phyloP scores from a whole-genome alignment of 805 yeast species.

The Lachancea meyersii region DNA sequence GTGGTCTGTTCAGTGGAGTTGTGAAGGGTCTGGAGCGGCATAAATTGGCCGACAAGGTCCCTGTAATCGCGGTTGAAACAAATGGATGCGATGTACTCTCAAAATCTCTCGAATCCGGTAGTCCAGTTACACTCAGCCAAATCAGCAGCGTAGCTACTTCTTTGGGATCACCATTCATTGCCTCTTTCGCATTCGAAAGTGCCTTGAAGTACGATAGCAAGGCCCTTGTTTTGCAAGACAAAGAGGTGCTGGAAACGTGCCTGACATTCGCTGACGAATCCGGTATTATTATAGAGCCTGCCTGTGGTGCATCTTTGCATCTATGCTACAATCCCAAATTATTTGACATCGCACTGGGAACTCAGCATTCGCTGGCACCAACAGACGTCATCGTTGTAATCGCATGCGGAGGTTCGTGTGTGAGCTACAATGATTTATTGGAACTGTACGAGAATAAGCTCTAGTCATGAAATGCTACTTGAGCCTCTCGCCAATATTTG shows the following conservation, averaged over 20 bases:
- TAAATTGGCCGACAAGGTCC: slow-evolving; percentile 32
- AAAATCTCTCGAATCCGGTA: slow-evolving; percentile 42
- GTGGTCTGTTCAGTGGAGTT: slow-evolving; percentile 51
- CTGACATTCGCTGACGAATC: slow-evolving; percentile 45
- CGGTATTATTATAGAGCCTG: slow-evolving; percentile 57
- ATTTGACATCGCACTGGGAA: slow-evolving; percentile 12
- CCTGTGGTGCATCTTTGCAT: slow-evolving; percentile 65
- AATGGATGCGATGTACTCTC: slow-evolving; percentile 55
- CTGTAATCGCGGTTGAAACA: slow-evolving; percentile 52
- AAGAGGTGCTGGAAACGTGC: slow-evolving; percentile 50
- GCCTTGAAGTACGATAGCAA: slow-evolving; percentile 35
- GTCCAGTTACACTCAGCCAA: slow-evolving; percentile 40
- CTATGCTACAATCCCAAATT: slow-evolving; percentile 37
- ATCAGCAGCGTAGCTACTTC: slow-evolving; percentile 56
- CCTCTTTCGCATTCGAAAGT: slow-evolving; percentile 44
- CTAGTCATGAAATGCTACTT: no score
- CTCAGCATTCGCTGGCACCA: slow-evolving; percentile 19
- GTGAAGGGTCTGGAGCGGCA: slow-evolving; percentile 39
- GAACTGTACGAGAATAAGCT: not conserved
- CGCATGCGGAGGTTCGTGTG: slow-evolving; percentile 50
- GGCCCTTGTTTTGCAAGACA: slow-evolving; percentile 44
- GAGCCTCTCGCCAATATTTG: no score
- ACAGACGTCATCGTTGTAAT: slow-evolving; percentile 47
- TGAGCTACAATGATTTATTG: not conserved
- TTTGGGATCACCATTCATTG: slow-evolving; percentile 55